phyloP scores from a whole-genome alignment of 768 basidiomycete species.

The Phallus indusiatus region DNA sequence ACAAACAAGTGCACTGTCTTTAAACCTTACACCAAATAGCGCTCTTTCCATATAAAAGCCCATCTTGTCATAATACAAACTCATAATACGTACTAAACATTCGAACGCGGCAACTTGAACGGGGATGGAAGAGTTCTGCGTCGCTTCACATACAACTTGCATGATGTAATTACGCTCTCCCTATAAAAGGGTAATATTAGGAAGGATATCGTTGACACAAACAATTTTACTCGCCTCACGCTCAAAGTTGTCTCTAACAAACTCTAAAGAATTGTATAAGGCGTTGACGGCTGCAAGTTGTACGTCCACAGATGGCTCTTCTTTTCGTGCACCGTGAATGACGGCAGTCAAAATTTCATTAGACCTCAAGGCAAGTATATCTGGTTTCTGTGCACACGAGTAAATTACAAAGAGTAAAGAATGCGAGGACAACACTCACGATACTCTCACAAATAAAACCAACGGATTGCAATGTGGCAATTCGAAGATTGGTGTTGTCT shows the following conservation, averaged over 20 bases:
- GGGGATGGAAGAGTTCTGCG: slow-evolving; percentile 65
- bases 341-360: slow-evolving; percentile 98
- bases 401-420: slow-evolving; percentile 4
- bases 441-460: slow-evolving; percentile 96
- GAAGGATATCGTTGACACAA: background rate
- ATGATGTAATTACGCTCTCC: slow-evolving; percentile 99
- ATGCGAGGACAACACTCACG: slow-evolving; percentile 42
- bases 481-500: slow-evolving; percentile 61
- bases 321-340: slow-evolving; percentile 95
- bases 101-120: slow-evolving; percentile 98
- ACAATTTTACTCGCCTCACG: slow-evolving; percentile 60
- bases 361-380: slow-evolving; percentile 77
- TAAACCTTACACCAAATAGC: slow-evolving; percentile 75
- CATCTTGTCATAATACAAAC: slow-evolving; percentile 98
- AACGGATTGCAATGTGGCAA: slow-evolving; percentile 88
- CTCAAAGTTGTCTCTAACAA: slow-evolving; percentile 96
- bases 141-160: slow-evolving; percentile 99
- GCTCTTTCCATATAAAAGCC: slow-evolving; percentile 99
- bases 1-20: background rate
- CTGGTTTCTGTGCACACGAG: slow-evolving; percentile 63
- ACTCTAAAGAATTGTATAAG: slow-evolving; percentile 90
- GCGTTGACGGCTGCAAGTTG: slow-evolving; percentile 91
- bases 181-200: slow-evolving; percentile 28
- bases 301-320: slow-evolving; percentile 84
- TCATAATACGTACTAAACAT: slow-evolving; percentile 94